These are phyloP conservation scores for Solanum boliviense DNA, from an alignment of 257 asterid genomes.

Conservation along the genomic window DNA sequence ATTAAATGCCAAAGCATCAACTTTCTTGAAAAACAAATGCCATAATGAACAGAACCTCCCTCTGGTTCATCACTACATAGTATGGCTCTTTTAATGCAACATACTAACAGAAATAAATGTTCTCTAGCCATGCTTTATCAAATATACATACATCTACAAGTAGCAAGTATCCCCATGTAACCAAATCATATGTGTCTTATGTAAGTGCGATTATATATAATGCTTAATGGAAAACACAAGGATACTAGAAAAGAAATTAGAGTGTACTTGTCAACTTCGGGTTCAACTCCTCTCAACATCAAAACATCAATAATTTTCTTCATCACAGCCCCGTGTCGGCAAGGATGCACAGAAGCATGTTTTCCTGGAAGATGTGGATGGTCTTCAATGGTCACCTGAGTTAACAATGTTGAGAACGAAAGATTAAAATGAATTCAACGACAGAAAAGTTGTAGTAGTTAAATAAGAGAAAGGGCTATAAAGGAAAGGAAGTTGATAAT, in stretches of 20 bases:
- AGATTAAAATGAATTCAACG: neutral
- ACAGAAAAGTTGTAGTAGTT: neutral
- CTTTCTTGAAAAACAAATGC: neutral
- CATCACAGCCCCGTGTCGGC: constrained; percentile 99
- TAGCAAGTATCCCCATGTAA: neutral
- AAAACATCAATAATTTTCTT: constrained; percentile 91
- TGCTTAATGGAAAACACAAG: neutral
- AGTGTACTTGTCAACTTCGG: constrained; percentile 86
- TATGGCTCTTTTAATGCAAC: neutral
- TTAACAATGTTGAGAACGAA: neutral
- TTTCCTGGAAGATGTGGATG: constrained; percentile 97
- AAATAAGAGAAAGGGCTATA: neutral
- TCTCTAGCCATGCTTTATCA: neutral
- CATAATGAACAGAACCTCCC: neutral
- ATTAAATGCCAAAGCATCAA: neutral
- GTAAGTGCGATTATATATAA: neutral
- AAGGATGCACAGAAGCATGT: constrained; percentile 97
- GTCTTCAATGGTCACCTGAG: constrained; percentile 92
- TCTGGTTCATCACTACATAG: neutral
- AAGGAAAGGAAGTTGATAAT: neutral
- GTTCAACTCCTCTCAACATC: constrained; percentile 92
- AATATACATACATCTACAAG: neutral
- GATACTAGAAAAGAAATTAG: neutral
- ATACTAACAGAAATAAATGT: neutral
- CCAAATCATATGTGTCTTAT: neutral